Base-by-base conservation (phyloP, 169 alveolate species). In the Perkinsus olseni region DNA sequence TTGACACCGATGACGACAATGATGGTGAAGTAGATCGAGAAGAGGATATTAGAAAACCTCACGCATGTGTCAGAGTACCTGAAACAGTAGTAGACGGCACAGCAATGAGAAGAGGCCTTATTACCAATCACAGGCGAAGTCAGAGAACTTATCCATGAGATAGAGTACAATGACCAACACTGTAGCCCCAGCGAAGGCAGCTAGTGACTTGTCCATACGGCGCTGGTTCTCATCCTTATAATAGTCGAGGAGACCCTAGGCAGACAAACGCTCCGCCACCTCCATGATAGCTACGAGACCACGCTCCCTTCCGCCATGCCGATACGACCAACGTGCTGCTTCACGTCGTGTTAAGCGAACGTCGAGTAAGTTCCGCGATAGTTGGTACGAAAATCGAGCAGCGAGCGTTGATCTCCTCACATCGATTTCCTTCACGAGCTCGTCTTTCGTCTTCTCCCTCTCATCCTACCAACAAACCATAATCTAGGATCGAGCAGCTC, bases 111-210 rank as follows among this genome's bases (percentile, higher is more conserved):
- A 8, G 31, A 0, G 82, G 37, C 82, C n/a, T n/a, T n/a, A n/a
- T 62, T 24, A 91, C 93, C 93, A 91, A 37, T 91, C 93, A 51
- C 93, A 91, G 93, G 93, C 62, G 39, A 39, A 91, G 74, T 91
- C 93, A 13, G 93, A 39, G 82, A 91, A 39, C 74, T 91, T 91
- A 37, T 91, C 93, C 34, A 62, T 62, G 6, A 91, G 74, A 36
- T 39, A 28, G 74, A 91, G 74, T 4, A 51, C 36, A 24, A 51
- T n/a, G 21, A 91, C 74, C 93, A 51, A 38, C 13, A 91, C 74
- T 0, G 82, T 39, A 0, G 20, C 93, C n/a, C 93, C 93, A 31
- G 93, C 93, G 39, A 91, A 91, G 0, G 93, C 74, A 0, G 93
- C 62, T 10, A 91, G 39, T 10, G 93, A 48, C 93, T 91, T 91